These are phyloP conservation scores for Tylopilus sp. DNA, from an alignment of 1,284 basidiomycete species.

Conservation along the genomic window DNA sequence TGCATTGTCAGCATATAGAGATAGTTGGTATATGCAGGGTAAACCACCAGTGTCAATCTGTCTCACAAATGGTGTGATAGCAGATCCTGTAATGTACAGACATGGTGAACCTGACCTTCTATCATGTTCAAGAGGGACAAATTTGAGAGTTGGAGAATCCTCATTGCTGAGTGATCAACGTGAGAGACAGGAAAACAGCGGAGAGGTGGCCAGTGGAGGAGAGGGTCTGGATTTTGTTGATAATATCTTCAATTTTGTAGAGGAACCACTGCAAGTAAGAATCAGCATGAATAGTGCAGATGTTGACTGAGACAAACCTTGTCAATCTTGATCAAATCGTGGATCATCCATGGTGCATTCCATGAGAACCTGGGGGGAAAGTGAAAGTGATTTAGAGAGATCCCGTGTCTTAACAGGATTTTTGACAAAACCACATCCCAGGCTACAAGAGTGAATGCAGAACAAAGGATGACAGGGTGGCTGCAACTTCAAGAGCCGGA, in stretches of 20 bases:
- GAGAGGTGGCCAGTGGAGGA: conserved; percentile 78
- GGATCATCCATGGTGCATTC: conserved; percentile 98
- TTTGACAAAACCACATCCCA: conserved; percentile 98
- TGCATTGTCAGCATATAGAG: conserved; percentile 99
- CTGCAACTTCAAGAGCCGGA: conserved; percentile 92
- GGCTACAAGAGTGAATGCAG: conserved; percentile 97
- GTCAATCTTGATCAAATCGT: conserved; percentile 98
- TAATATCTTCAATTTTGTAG: conserved; percentile 98
- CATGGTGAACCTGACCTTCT: conserved; percentile 85
- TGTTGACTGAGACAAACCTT: conserved; percentile 61
- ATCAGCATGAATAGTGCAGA: background rate
- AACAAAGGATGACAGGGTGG: conserved; percentile 98
- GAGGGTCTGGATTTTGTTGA: conserved; percentile 83
- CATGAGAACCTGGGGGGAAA: conserved; percentile 97
- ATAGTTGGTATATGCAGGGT: conserved; percentile 99
- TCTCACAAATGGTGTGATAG: conserved; percentile 97
- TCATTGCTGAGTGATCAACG: conserved; percentile 88
- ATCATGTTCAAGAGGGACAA: conserved; percentile 74
- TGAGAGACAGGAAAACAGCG: conserved; percentile 73
- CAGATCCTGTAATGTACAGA: conserved; percentile 83
- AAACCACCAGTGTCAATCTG: conserved; percentile 99
- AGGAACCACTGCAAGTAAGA: conserved; percentile 85
- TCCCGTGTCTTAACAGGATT: conserved; percentile 96
- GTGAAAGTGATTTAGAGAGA: conserved; percentile 89
- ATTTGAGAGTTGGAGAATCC: conserved; percentile 98